These are phyloP conservation scores for Ceratobasidium sp. DNA, from an alignment of 1,284 basidiomycete genomes.

Conservation along the genomic window DNA sequence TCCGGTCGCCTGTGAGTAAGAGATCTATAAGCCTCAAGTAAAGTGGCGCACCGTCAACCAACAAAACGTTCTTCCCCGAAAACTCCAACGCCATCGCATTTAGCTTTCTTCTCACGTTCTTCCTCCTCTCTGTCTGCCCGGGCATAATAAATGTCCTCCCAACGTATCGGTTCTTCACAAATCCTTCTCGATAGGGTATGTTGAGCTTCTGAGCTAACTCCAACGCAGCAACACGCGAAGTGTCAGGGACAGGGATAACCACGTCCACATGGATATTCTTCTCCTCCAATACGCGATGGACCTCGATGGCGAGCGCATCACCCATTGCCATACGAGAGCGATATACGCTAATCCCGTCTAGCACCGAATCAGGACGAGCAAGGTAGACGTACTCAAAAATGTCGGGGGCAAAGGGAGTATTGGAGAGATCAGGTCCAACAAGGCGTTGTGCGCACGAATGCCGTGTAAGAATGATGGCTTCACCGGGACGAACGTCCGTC, in stretches of 20 bases:
- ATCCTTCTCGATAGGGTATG: slow-evolving; percentile 97
- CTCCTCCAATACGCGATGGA: slow-evolving; percentile 78
- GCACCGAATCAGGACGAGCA: slow-evolving; percentile 96
- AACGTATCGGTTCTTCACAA: slow-evolving; percentile 99
- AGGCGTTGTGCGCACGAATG: slow-evolving; percentile 78
- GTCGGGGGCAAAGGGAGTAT: slow-evolving; percentile 86
- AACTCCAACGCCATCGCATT: slow-evolving; percentile 99
- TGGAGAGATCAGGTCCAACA: slow-evolving; percentile 72
- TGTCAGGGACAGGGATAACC: slow-evolving; percentile 98
- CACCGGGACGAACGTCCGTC: slow-evolving; percentile 94
- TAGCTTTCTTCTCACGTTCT: slow-evolving; percentile 95
- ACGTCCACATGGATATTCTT: slow-evolving; percentile 87
- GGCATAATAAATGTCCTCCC: slow-evolving; percentile 99
- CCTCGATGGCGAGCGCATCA: slow-evolving; percentile 92
- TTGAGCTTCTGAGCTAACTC: slow-evolving; percentile 93
- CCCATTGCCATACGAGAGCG: slow-evolving; percentile 99
- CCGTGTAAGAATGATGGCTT: slow-evolving; percentile 93
- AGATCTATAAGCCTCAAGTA: background rate
- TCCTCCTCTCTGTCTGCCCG: slow-evolving; percentile 93
- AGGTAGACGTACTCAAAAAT: slow-evolving; percentile 99
- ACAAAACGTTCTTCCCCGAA: slow-evolving; percentile 89
- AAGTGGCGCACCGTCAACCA: slow-evolving; percentile 86
- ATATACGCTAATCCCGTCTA: slow-evolving; percentile 98
- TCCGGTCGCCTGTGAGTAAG: slow-evolving; percentile 4
- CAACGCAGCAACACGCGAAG: slow-evolving; percentile 94